Evolutionary conservation across 2,329 filamentous ascomycete genomes (phyloP).

Genomic region (Didymella keratinophila): DNA sequence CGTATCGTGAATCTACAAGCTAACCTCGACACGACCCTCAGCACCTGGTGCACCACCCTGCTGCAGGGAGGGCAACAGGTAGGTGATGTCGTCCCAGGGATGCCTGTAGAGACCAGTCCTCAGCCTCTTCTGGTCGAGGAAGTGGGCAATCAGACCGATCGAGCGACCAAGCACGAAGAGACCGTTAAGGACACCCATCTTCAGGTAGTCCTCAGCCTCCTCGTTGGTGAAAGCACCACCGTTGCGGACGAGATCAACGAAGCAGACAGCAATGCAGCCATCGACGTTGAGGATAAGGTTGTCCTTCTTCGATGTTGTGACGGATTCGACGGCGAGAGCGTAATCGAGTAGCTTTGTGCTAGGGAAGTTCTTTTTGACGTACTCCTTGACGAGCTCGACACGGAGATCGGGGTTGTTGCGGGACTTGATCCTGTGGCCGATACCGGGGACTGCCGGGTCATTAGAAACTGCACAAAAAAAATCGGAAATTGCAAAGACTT

Average conservation of each 20-base stretch:
- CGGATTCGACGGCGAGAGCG: slow-evolving; percentile 94
- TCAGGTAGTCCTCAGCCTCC: slow-evolving; percentile 98
- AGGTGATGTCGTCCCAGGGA: slow-evolving; percentile 75
- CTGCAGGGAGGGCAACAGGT: slow-evolving; percentile 51
- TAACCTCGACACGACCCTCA: slow-evolving; percentile 54
- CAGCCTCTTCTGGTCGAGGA: slow-evolving; percentile 99
- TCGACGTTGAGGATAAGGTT: slow-evolving; percentile 99
- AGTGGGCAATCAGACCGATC: slow-evolving; percentile 99
- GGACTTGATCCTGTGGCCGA: slow-evolving; percentile 99
- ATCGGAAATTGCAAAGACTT: slow-evolving; percentile 45
- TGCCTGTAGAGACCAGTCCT: slow-evolving; percentile 96
- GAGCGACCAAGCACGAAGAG: slow-evolving; percentile 96
- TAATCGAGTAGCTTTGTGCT: slow-evolving; percentile 98
- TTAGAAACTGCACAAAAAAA: slow-evolving; percentile 26
- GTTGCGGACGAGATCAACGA: slow-evolving; percentile 96
- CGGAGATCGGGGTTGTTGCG: slow-evolving; percentile 99
- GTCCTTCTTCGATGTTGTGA: slow-evolving; percentile 99
- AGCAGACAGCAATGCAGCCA: slow-evolving; percentile 97
- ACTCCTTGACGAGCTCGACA: slow-evolving; percentile 99
- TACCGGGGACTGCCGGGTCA: slow-evolving; percentile 75
- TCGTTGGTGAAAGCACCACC: slow-evolving; percentile 95
- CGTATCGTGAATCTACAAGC: slow-evolving; percentile 43
- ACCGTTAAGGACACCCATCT: slow-evolving; percentile 99
- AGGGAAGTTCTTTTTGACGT: slow-evolving; percentile 96
- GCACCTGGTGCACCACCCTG: slow-evolving; percentile 49